Conservation (phyloP, 805 yeast genomes). For the Grigorovia transvaalensis region DNA sequence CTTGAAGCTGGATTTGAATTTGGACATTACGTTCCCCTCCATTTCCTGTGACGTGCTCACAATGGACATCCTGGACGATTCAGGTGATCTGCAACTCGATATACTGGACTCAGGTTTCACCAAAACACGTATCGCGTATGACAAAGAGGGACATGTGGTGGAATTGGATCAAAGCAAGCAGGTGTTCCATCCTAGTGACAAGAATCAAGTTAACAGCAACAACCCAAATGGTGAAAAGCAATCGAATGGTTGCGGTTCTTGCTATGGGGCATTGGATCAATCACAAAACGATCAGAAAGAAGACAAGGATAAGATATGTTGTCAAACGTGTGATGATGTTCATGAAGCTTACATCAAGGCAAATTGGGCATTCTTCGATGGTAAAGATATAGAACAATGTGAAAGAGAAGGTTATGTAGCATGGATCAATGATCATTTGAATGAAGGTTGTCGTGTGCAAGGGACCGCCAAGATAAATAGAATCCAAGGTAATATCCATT, state of each 20-base stretch:
- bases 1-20: slow-evolving; percentile 60
- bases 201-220: neutral
- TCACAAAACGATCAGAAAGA: slow-evolving; percentile 32
- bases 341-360: slow-evolving; percentile 63
- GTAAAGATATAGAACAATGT: slow-evolving; percentile 80
- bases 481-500: slow-evolving; percentile 84
- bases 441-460: slow-evolving; percentile 80
- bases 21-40: slow-evolving; percentile 76
- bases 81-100: slow-evolving; percentile 77
- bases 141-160: slow-evolving; percentile 17
- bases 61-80: slow-evolving; percentile 78
- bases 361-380: slow-evolving; percentile 88
- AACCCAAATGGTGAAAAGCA: neutral
- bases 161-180: slow-evolving; percentile 37
- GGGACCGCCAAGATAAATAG: slow-evolving; percentile 76
- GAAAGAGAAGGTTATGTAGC: slow-evolving; percentile 76
- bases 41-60: slow-evolving; percentile 77
- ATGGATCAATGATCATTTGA: slow-evolving; percentile 44
- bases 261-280: slow-evolving; percentile 77
- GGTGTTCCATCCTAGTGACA: slow-evolving; percentile 1
- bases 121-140: slow-evolving; percentile 43
- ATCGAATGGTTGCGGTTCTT: slow-evolving; percentile 56
- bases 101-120: slow-evolving; percentile 59
- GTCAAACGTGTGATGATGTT: slow-evolving; percentile 79
- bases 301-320: slow-evolving; percentile 44